Evolutionary conservation across 306 rosid species (phyloP).

Genomic region (Potentilla sterilis): DNA sequence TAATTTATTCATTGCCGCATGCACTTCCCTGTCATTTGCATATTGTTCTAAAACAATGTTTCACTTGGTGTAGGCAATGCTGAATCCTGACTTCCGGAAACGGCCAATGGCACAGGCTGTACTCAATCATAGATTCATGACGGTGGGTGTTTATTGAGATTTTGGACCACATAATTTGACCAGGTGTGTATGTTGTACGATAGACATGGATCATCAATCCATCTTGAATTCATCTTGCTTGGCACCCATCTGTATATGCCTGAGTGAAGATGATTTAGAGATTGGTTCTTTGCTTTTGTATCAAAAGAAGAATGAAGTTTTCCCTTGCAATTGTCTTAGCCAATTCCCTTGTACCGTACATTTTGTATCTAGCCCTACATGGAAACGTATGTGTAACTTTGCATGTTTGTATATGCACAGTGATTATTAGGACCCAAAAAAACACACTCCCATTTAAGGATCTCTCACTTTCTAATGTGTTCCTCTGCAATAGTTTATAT

Average conservation of each 20-base stretch:
- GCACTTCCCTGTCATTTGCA: neutral
- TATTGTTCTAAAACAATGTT: conserved; percentile 13
- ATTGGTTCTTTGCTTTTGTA: neutral
- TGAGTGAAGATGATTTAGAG: too few relatives aligned
- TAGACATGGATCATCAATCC: neutral
- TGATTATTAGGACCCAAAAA: too few relatives aligned
- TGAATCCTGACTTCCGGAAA: conserved; percentile 76
- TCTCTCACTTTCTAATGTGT: too few relatives aligned
- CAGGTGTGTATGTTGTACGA: neutral
- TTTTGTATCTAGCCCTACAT: too few relatives aligned
- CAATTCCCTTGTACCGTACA: too few relatives aligned
- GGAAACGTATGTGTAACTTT: too few relatives aligned
- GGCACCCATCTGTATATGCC: neutral
- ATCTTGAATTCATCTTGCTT: neutral
- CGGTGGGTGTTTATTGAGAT: conserved; percentile 41
- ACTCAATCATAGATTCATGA: conserved; percentile 72
- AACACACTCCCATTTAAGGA: too few relatives aligned
- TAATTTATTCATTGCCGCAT: neutral
- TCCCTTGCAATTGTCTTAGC: too few relatives aligned
- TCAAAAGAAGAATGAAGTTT: too few relatives aligned
- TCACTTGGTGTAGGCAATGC: conserved; percentile 61
- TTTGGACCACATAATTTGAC: conserved; percentile 8
- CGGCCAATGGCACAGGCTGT: conserved; percentile 74
- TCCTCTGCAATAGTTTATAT: too few relatives aligned
- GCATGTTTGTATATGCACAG: too few relatives aligned